phyloP scores from a whole-genome alignment of 1,284 basidiomycete species.

The Kwoniella shivajii region DNA sequence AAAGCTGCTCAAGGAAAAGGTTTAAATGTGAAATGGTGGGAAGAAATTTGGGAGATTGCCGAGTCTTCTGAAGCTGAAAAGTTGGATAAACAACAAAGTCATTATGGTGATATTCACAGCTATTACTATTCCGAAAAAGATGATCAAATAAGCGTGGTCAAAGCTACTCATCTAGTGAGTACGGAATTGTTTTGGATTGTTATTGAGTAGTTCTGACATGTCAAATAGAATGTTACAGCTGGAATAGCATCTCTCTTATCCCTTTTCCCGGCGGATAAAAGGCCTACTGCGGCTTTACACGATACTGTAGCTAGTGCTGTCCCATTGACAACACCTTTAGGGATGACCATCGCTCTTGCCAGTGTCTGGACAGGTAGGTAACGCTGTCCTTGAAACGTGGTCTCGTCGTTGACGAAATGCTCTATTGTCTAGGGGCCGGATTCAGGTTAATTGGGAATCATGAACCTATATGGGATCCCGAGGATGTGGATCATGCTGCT shows the following conservation, averaged over 20 bases:
- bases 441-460: conserved; percentile 43
- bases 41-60: conserved; percentile 47
- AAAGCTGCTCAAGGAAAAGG: conserved; percentile 31
- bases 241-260: conserved; percentile 52
- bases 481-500: conserved; percentile 22
- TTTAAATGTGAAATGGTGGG: conserved; percentile 42
- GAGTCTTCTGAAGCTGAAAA: conserved; percentile 19
- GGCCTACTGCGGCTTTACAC: conserved; percentile 35
- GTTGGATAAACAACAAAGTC: conserved; percentile 4
- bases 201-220: too few relatives aligned
- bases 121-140: conserved; percentile 36
- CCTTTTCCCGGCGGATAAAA: conserved; percentile 53
- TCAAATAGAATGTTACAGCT: conserved; percentile 51
- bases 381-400: not conserved
- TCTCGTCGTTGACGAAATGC: too few relatives aligned
- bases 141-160: conserved; percentile 21
- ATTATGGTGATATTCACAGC: conserved; percentile 37
- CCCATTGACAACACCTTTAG: conserved; percentile 47
- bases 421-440: conserved; percentile 32
- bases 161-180: conserved; percentile 47
- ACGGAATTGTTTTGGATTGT: too few relatives aligned
- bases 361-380: conserved; percentile 45
- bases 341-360: conserved; percentile 49
- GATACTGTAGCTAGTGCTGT: conserved; percentile 46
- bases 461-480: conserved; percentile 25